Evolutionary conservation across 2,329 filamentous ascomycete species (phyloP), one percentile per base, ranked within the genome.

Genomic region (Fusarium sp.): DNA sequence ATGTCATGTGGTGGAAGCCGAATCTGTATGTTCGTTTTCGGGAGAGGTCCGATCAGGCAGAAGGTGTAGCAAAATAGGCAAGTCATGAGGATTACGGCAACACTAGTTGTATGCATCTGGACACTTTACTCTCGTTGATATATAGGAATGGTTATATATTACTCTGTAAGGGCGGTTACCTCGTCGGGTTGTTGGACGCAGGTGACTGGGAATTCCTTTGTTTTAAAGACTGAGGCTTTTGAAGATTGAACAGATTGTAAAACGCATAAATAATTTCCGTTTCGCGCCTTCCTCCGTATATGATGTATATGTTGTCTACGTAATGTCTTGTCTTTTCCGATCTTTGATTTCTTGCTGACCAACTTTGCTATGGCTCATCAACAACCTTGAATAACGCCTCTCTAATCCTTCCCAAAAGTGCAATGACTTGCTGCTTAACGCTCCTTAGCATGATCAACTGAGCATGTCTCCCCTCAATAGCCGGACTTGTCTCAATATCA

Each of bases 201-300:
- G 14, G 12, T 46, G 12, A 15, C 14, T 15, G 17, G 13, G 17
- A n/a, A 3, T 6, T 14, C 17, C 15, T 12, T 7, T 27, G 6
- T 45, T 26, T 6, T 23, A n/a, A 20, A 12, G 9, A 33, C 32
- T 33, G 32, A 33, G 10, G 32, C 20, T 23, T 23, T 37, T 37
- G 15, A 37, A 37, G 15, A 6, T 37, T 15, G 7, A 37, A 15
- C 12, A 37, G 5, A 37, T 37, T 17, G 14, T 8, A 37, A 14
- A 37, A 37, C 15, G 7, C 15, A 37, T 37, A 11, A 33, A 20
- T 7, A 3, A 4, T 7, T 20, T 3, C 0, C 4, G 11, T 20
- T 8, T 11, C 5, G 15, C 11, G 2, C 6, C 13, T 20, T 20
- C 6, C 0, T 1, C 20, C 5, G 32, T n/a, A 32, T 2, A 32